Conservation (phyloP, 129 eudicot genomes). For the Ambrosia trifida region DNA sequence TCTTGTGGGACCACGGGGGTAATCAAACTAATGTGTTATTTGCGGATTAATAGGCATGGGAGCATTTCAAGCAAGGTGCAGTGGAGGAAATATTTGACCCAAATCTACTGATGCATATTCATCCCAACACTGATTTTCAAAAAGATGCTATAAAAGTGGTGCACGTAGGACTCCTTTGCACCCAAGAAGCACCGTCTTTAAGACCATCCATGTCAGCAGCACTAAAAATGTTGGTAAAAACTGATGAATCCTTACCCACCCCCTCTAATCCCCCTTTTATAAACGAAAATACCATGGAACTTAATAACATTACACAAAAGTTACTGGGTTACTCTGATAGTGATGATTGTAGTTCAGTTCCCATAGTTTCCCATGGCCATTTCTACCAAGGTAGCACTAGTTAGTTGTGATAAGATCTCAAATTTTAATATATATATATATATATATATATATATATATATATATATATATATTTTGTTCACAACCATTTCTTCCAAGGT, state of each 20-base stretch:
- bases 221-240: constrained; percentile 56
- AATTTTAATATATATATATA: not conserved
- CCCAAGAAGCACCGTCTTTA: constrained; percentile 65
- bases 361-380: constrained; percentile 57
- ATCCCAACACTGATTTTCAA: constrained; percentile 28
- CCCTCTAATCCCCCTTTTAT: constrained; percentile 76
- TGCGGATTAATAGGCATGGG: constrained; percentile 62
- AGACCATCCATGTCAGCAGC: constrained; percentile 74
- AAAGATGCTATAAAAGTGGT: constrained; percentile 49
- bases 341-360: constrained; percentile 45
- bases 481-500: constrained; percentile 60
- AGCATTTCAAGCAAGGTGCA: constrained; percentile 59
- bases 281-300: constrained; percentile 67
- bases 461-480: too few relatives aligned
- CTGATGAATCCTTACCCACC: constrained; percentile 57
- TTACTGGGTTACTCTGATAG: constrained; percentile 23
- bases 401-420: constrained; percentile 5
- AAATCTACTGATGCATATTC: constrained; percentile 47
- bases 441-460: too few relatives aligned
- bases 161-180: constrained; percentile 82
- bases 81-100: constrained; percentile 74
- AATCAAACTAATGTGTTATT: constrained; percentile 7
- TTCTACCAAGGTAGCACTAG: constrained; percentile 48
- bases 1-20: not conserved
- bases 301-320: constrained; percentile 40